Base-by-base conservation (phyloP, 2,329 filamentous ascomycete genomes). In the Colletotrichum sp. region DNA sequence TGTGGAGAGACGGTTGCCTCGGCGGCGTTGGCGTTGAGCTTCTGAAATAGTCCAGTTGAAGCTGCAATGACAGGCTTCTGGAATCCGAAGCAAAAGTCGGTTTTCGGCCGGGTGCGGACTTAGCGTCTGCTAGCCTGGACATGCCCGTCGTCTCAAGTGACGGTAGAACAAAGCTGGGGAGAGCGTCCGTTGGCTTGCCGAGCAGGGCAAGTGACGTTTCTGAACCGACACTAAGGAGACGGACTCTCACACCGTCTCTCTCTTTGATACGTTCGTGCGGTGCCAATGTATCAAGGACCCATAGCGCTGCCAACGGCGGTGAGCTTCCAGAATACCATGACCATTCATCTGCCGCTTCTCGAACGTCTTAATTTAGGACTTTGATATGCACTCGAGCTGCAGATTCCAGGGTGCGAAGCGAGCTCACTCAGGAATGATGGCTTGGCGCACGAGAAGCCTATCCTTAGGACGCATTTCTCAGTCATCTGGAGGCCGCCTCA, bases 321-420 rank as follows among this genome's bases (percentile, higher is more conserved):
- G 71, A 61, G 71, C 67, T 73, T 73, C 71, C 71, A 73, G 71
- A 73, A 71, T 27, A 29, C n/a, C 21, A 21, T 63, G 65, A 24
- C 24, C 57, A 51, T 43, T 12, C 66, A 47, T 63, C 64, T 66
- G 51, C 67, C 62, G 67, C 67, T 73, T 73, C 71, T 73, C 71
- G 67, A 73, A 73, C 62, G 55, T 73, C 67, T 70, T 70, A 66
- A 62, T 71, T 63, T 62, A 66, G 55, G 34, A 71, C 36, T 13
- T 34, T n/a, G 36, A 62, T 34, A 61, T 70, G 67, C 67, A 65
- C 38, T 33, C 47, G 54, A 31, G 38, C 61, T 73, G 55, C 33
- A 65, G 66, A 58, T 27, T 61, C 68, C 71, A 43, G 62, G 31
- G 36, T 51, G 29, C 27, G 38, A 61, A 27, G 18, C 29, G 55